A percentile compares a stretch with the other conserved stretches of the same genome.
Conservation (phyloP, 441 rosid species). For the Dalechampia spathulata region DNA sequence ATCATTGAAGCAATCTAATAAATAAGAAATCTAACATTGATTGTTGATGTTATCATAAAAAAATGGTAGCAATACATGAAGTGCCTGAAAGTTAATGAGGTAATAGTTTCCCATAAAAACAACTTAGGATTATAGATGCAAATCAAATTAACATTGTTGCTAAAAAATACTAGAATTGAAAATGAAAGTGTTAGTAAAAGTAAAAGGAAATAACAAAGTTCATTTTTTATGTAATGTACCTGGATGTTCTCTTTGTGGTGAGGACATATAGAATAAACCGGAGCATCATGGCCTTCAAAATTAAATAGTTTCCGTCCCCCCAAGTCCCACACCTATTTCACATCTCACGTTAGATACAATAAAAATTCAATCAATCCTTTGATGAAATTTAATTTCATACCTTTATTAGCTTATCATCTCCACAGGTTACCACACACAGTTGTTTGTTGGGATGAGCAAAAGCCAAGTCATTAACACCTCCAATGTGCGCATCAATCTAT, state of each 20-base stretch:
- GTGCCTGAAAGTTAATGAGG: too few species aligned
- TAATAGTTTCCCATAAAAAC: too few species aligned
- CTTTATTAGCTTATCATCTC: constrained; percentile 86
- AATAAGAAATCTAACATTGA: not conserved
- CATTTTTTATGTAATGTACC: constrained; percentile 30
- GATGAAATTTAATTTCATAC: constrained; percentile 25
- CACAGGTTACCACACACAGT: constrained; percentile 81
- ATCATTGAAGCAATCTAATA: not conserved
- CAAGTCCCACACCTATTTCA: constrained; percentile 79
- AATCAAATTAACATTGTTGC: not conserved
- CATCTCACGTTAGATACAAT: constrained; percentile 22
- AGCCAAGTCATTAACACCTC: constrained; percentile 88
- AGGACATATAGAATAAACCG: constrained; percentile 79
- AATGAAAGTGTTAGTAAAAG: too few species aligned
- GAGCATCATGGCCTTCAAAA: constrained; percentile 82
- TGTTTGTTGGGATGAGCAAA: constrained; percentile 82
- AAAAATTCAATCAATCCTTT: constrained; percentile 4
- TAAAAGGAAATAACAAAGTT: constrained; percentile 1
- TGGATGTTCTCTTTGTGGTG: constrained; percentile 80
- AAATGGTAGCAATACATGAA: too few species aligned
- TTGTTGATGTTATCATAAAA: too few species aligned
- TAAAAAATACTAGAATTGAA: too few species aligned
- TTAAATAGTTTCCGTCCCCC: constrained; percentile 47
- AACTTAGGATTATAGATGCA: not conserved
- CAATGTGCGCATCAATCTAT: constrained; percentile 87